These are phyloP conservation scores for Suillus lakei DNA, from an alignment of 768 basidiomycete genomes.

Conservation along the genomic window DNA sequence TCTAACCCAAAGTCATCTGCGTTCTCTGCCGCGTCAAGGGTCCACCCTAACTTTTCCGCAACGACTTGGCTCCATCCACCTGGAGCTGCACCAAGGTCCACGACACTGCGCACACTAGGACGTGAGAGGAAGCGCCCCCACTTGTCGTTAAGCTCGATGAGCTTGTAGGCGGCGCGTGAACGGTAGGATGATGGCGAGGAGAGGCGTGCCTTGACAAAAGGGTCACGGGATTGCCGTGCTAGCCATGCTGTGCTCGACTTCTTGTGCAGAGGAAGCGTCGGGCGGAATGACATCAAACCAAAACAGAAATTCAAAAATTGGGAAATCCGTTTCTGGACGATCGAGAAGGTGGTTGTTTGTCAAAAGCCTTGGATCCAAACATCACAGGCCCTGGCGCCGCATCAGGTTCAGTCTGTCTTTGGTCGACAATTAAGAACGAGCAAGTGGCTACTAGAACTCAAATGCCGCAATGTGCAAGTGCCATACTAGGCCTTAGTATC, in stretches of 20 bases:
- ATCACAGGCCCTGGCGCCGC: too few species aligned
- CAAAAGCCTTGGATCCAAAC: slow-evolving; percentile 4
- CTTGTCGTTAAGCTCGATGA: slow-evolving; percentile 73
- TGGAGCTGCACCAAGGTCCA: slow-evolving; percentile 92
- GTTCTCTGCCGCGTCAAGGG: slow-evolving; percentile 6
- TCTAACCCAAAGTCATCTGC: slow-evolving; percentile 1
- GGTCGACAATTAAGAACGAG: too few species aligned
- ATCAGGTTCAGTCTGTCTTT: too few species aligned
- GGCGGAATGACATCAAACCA: slow-evolving; percentile 39
- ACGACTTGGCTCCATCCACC: slow-evolving; percentile 95
- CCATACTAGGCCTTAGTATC: not conserved
- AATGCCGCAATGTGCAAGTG: too few species aligned
- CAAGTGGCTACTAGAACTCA: too few species aligned
- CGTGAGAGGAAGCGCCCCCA: slow-evolving; percentile 57
- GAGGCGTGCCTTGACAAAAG: slow-evolving; percentile 66
- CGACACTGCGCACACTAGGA: slow-evolving; percentile 61
- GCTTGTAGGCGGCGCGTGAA: slow-evolving; percentile 91
- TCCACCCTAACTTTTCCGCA: slow-evolving; percentile 62
- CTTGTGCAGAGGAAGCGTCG: slow-evolving; percentile 31
- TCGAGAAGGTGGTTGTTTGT: slow-evolving; percentile 2
- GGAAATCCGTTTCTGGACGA: not conserved
- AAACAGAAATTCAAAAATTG: slow-evolving; percentile 11
- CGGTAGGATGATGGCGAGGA: slow-evolving; percentile 58
- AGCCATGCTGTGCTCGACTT: slow-evolving; percentile 63
- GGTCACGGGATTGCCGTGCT: slow-evolving; percentile 69